Base-by-base conservation (phyloP, 148 eudicot genomes). In the Chenopodium album region DNA sequence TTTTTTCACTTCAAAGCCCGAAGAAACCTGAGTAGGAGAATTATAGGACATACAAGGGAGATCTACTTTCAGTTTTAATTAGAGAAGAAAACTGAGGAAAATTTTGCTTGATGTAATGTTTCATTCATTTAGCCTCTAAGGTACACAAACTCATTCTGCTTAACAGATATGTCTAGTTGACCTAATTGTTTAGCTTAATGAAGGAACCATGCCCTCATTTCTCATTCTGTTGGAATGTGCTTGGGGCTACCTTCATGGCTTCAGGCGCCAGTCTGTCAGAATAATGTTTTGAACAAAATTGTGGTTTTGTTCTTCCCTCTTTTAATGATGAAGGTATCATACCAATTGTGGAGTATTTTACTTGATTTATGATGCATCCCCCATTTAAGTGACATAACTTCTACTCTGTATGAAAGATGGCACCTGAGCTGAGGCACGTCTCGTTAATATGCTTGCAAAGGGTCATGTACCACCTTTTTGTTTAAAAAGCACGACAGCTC, bases 1-100 rank as follows among this genome's bases (percentile, higher is more conserved):
- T 73, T 26, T 92, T 88, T 81, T 90, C 94, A 16, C 91, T 92
- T 23, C 92, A 90, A 70, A 83, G 83, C 77, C 70, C 90, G 4
- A 85, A 84, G 78, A 80, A 76, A 76, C 46, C 23, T 63, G 10
- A 50, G 28, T 71, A 76, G 29, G 77, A 2, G 14, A 13, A 60
- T 41, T 19, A 1, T 19, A 7, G 46, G 4, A 67, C 46, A 28
- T n/a, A 71, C 17, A 31, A n/a, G 64, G 23, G 16, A 52, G 70
- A 70, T 59, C 52, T 34, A 46, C 50, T 71, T 4, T 63, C 50
- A 77, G 75, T 73, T 63, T 26, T 71, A 41, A 31, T 23, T 63
- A 84, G 74, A 80, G 9, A 14, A 19, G n/a, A 26, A 28, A 69
- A 20, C 28, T 20, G 1, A 34, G 12, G 11, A 44, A 37, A 56